phyloP scores from a whole-genome alignment of 257 asterid genomes.

The Apocynum venetum region DNA sequence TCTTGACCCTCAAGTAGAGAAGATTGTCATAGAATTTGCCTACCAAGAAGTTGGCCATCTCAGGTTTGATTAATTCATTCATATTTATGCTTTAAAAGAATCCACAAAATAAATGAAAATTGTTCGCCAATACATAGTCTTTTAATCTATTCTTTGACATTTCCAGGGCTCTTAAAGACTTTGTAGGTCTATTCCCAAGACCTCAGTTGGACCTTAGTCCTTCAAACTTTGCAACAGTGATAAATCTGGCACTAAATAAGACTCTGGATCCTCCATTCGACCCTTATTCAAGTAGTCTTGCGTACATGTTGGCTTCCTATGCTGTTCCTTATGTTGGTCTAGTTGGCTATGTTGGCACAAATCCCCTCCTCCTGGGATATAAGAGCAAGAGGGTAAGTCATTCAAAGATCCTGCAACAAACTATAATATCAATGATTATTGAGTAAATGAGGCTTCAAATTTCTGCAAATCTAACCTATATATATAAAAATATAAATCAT shows the following conservation, averaged over 20 bases:
- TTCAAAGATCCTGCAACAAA: neutral
- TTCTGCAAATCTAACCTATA: too few species aligned
- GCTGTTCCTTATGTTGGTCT: conserved; percentile 42
- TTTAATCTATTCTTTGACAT: neutral
- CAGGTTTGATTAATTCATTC: conserved; percentile 13
- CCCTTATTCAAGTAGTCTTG: conserved; percentile 37
- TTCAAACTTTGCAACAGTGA: conserved; percentile 25
- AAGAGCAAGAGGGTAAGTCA: conserved; percentile 22
- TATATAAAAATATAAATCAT: too few species aligned
- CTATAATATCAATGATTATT: too few species aligned
- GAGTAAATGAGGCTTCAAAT: too few species aligned
- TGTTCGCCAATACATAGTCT: neutral
- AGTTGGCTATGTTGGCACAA: conserved; percentile 40
- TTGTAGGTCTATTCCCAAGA: conserved; percentile 40
- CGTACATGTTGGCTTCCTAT: conserved; percentile 38
- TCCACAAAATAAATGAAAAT: neutral
- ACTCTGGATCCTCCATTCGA: conserved; percentile 39
- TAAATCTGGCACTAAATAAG: conserved; percentile 40
- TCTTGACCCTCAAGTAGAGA: conserved; percentile 22
- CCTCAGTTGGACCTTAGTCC: conserved; percentile 42
- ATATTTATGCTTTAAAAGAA: neutral
- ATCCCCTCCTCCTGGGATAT: conserved; percentile 35
- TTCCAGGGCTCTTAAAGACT: conserved; percentile 30
- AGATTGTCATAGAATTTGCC: conserved; percentile 29
- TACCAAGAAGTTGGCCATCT: conserved; percentile 42